Evolutionary conservation across 176 grass and related monocot species (phyloP), one percentile per base, ranked within the genome.

Genomic region (Oryza meridionalis): DNA sequence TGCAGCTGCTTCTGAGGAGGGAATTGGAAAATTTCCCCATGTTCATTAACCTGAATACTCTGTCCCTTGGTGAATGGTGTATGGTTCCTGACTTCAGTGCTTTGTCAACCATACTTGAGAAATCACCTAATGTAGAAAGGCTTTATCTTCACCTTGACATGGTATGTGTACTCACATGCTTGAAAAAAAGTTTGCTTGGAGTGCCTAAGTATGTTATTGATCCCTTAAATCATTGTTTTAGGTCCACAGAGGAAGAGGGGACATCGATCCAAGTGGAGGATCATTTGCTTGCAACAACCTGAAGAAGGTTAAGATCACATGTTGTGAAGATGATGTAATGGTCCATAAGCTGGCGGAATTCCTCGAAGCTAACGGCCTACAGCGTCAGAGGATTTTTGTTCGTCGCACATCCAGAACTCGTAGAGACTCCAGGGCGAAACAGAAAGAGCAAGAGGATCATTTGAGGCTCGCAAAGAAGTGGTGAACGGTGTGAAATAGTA

Each of bases 31-130:
- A 37, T 11, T 77, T 53, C 53, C 67, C 67, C 65, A 55, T 65
- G 31, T 87, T 87, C 21, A 76, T 62, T 46, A 77, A 82, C 38
- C 72, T 87, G 72, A 82, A 69, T 38, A 87, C 79, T 70, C 38
- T 87, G 50, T 69, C 78, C 16, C 47, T 87, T 47, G 85, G 85
- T 87, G 85, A 76, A 76, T 87, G 85, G 78, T 87, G 85, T 76
- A 62, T 81, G 3, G 32, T 51, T 70, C 37, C 37, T 45, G 13
- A 44, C 50, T 70, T 82, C 5, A 11, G 70, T 77, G 51, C 15
- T 49, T 47, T 87, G 61, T 55, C 79, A 70, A 47, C 50, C 79
- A 82, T 87, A 75, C 78, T 82, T 21, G 11, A 45, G 27, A 29
- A 62, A 17, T 82, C 85, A 26, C 85, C 71, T 44, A 82, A 87